Base-by-base conservation (phyloP, 768 basidiomycete genomes). In the Mycena albidolilacea region DNA sequence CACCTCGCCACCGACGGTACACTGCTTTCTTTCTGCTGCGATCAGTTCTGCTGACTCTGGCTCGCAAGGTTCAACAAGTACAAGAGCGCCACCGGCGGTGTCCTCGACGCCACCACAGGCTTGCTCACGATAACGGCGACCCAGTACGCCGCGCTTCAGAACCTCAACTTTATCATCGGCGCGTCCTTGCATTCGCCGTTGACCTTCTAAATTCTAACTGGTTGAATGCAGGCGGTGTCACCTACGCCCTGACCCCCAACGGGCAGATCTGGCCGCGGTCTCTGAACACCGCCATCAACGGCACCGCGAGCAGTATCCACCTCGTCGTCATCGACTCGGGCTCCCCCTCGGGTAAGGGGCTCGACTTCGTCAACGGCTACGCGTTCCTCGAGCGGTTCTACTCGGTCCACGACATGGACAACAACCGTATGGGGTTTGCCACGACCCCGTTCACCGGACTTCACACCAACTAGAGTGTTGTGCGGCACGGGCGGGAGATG, bases 321-420 rank as follows among this genome's bases (percentile, higher is more conserved):
- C 80, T 83, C 37, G 77, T 86, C 59, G 82, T 84, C 65, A 80
- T 60, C 77, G 41, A 83, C 78, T 71, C 87, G 43, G 89, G 88
- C 39, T 75, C 81, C 1, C 74, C 76, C n/a, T 77, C 82, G 11
- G 88, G 87, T 58, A n/a, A 83, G 70, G 90, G 88, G 12, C 79
- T 90, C 17, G 88, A 89, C 81, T 90, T 90, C 72, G 83, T 91
- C 79, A 85, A 89, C 79, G 88, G 90, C 15, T 84, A 83, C 77
- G 76, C 80, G 5, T 91, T 89, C 85, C 82, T 91, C 30, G 85
- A 89, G 81, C 89, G 92, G 17, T 92, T 90, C 87, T 92, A 92
- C 82, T 84, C 88, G 39, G 91, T 91, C 43, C 92, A 82, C 77
- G 91, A 93, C 78, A 90, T 90, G 55, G 79, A 85, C 55, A 89